Evolutionary conservation across 805 yeast species (phyloP).

Genomic region (Zygosaccharomyces kombuchaensis): DNA sequence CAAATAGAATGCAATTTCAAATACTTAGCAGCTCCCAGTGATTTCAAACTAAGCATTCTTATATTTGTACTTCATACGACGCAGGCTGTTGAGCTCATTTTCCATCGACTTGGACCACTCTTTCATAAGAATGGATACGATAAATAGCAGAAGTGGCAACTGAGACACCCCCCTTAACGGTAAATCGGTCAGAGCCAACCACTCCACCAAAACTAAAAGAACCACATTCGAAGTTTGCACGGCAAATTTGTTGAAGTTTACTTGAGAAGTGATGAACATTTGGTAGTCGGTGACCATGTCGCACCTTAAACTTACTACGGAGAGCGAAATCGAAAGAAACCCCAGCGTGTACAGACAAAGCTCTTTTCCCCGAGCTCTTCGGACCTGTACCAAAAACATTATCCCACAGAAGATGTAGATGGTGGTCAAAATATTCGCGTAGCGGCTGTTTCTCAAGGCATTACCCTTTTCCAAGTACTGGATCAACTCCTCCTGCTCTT

Average conservation of each 20-base stretch:
- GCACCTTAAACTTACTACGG: conserved; percentile 28
- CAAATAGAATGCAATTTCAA: conserved; percentile 4
- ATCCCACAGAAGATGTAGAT: conserved; percentile 25
- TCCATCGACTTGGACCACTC: conserved; percentile 25
- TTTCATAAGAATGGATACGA: conserved; percentile 17
- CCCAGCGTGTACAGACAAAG: conserved; percentile 15
- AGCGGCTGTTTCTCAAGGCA: conserved; percentile 16
- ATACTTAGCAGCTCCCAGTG: not conserved
- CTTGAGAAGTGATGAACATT: conserved; percentile 13
- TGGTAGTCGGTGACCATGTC: conserved; percentile 23
- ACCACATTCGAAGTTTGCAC: conserved; percentile 22
- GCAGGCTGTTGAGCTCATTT: conserved; percentile 21
- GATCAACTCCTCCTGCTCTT: conserved; percentile 34
- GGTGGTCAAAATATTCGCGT: conserved; percentile 19
- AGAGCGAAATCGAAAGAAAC: conserved; percentile 25
- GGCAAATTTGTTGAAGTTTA: conserved; percentile 18
- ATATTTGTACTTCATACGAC: conserved; percentile 31
- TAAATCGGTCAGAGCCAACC: conserved; percentile 22
- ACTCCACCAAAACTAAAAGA: conserved; percentile 25
- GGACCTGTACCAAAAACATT: conserved; percentile 21
- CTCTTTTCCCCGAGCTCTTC: conserved; percentile 14
- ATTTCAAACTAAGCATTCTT: conserved; percentile 24
- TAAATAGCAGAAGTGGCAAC: conserved; percentile 25
- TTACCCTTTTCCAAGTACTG: conserved; percentile 25
- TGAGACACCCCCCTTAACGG: conserved; percentile 17